Percentiles rank a stretch among this genome's conserved stretches.
phyloP scores from a whole-genome alignment of 306 rosid genomes.

The Prunus mume region DNA sequence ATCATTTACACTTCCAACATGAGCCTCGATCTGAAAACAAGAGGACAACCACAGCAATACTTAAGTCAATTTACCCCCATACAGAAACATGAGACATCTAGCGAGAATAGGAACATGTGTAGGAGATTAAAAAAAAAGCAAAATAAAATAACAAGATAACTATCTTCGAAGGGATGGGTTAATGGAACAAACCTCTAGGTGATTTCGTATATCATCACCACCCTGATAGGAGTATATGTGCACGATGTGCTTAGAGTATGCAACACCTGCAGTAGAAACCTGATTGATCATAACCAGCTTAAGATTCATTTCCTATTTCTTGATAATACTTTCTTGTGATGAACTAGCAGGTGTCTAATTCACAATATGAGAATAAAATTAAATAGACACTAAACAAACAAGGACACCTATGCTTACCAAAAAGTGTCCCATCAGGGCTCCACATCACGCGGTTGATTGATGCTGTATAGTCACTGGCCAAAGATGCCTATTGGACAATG shows the following conservation, averaged over 20 bases:
- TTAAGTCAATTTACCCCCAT: neutral
- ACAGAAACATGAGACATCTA: neutral
- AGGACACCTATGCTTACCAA: constrained; percentile 55
- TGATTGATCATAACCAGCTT: constrained; percentile 16
- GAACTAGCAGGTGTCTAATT: constrained; percentile 17
- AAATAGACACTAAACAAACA: constrained; percentile 3
- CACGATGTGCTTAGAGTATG: constrained; percentile 93
- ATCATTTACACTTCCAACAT: constrained; percentile 93
- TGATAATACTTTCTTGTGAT: neutral
- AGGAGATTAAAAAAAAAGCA: neutral
- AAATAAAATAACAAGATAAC: constrained; percentile 8
- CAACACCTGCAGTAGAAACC: constrained; percentile 71
- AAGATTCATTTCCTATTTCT: constrained; percentile 11
- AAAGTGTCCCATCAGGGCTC: constrained; percentile 93
- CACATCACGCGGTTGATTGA: constrained; percentile 92
- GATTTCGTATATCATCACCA: constrained; percentile 82
- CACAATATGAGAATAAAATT: neutral
- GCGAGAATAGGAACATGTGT: neutral
- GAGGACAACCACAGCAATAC: neutral
- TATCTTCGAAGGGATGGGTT: constrained; percentile 14
- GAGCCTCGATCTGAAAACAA: constrained; percentile 85
- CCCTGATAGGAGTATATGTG: constrained; percentile 90
- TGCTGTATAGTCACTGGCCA: constrained; percentile 68
- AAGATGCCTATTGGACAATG: constrained; percentile 59
- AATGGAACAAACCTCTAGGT: constrained; percentile 71